Evolutionary conservation across 2,329 filamentous ascomycete species (phyloP).

Genomic region (Neofusicoccum laricinum): DNA sequence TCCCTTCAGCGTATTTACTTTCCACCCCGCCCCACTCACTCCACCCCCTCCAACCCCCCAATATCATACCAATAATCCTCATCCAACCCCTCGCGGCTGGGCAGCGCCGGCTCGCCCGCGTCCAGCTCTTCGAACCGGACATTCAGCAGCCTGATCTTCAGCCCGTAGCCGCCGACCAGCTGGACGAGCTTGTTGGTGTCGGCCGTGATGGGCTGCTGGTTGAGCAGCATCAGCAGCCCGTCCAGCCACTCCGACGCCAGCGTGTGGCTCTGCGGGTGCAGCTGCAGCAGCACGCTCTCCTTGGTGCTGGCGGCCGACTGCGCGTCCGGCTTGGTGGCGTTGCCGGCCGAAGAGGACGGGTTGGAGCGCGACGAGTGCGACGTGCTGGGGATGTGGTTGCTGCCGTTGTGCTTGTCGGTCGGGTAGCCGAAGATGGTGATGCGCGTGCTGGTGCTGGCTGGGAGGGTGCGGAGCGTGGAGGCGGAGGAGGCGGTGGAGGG

Average conservation of each 20-base stretch:
- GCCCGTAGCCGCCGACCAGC: constrained; percentile 81
- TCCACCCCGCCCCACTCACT: too few species aligned
- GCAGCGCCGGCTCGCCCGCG: constrained; percentile 67
- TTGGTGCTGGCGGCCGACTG: constrained; percentile 30
- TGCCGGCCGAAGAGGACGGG: constrained; percentile 35
- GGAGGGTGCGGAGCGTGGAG: constrained; percentile 44
- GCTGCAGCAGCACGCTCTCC: constrained; percentile 75
- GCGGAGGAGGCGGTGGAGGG: constrained; percentile 48
- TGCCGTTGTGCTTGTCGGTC: neutral
- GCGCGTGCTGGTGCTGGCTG: constrained; percentile 61
- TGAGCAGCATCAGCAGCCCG: constrained; percentile 88
- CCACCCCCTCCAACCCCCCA: constrained; percentile 30
- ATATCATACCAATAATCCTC: constrained; percentile 90
- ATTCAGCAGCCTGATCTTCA: constrained; percentile 90
- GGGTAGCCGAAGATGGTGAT: constrained; percentile 84
- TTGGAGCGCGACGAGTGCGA: constrained; percentile 18
- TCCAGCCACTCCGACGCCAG: constrained; percentile 96
- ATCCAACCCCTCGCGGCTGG: constrained; percentile 79
- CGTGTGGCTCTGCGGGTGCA: constrained; percentile 76
- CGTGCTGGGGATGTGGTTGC: constrained; percentile 13
- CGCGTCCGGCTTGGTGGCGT: neutral
- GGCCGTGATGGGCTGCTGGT: constrained; percentile 93
- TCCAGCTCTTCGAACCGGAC: constrained; percentile 79
- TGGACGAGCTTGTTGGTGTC: constrained; percentile 89
- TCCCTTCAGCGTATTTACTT: neutral